Evolutionary conservation across 2,329 filamentous ascomycete species (phyloP).

Genomic region (Clonostachys rhizophaga): DNA sequence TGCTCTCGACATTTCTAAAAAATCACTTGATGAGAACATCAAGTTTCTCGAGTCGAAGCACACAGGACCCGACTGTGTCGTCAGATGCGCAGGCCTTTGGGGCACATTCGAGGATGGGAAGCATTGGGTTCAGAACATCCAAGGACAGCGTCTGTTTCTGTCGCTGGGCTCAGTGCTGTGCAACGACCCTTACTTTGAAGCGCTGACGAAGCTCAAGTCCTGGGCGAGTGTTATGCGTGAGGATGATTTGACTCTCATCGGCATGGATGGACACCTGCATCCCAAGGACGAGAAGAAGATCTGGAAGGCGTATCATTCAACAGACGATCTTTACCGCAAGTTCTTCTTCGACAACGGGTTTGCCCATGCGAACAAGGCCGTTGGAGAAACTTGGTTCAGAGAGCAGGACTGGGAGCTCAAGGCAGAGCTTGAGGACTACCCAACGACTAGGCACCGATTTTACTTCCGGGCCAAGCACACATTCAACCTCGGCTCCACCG

Average conservation of each 20-base stretch:
- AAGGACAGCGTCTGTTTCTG: slow-evolving; percentile 26
- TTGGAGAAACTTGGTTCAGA: slow-evolving; percentile 23
- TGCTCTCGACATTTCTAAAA: slow-evolving; percentile 31
- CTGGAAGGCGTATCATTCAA: slow-evolving; percentile 31
- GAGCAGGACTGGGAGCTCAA: slow-evolving; percentile 29
- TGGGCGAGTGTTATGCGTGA: slow-evolving; percentile 27
- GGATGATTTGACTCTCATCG: slow-evolving; percentile 27
- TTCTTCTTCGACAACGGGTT: slow-evolving; percentile 37
- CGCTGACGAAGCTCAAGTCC: slow-evolving; percentile 23
- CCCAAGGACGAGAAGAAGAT: slow-evolving; percentile 25
- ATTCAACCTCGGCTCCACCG: slow-evolving; percentile 15
- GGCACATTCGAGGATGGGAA: slow-evolving; percentile 30
- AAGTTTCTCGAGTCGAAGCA: slow-evolving; percentile 20
- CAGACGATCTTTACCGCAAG: slow-evolving; percentile 21
- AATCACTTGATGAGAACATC: slow-evolving; percentile 26
- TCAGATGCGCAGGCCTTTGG: slow-evolving; percentile 30
- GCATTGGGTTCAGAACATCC: slow-evolving; percentile 18
- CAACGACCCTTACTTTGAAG: slow-evolving; percentile 30
- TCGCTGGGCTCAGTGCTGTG: slow-evolving; percentile 35
- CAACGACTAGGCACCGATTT: slow-evolving; percentile 30
- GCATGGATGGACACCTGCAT: slow-evolving; percentile 33
- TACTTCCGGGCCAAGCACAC: slow-evolving; percentile 28
- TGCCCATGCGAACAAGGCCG: slow-evolving; percentile 25
- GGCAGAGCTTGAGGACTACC: slow-evolving; percentile 23
- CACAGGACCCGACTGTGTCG: slow-evolving; percentile 11